phyloP scores from a whole-genome alignment of 2,329 filamentous ascomycete species.

The Curvularia spicifera region DNA sequence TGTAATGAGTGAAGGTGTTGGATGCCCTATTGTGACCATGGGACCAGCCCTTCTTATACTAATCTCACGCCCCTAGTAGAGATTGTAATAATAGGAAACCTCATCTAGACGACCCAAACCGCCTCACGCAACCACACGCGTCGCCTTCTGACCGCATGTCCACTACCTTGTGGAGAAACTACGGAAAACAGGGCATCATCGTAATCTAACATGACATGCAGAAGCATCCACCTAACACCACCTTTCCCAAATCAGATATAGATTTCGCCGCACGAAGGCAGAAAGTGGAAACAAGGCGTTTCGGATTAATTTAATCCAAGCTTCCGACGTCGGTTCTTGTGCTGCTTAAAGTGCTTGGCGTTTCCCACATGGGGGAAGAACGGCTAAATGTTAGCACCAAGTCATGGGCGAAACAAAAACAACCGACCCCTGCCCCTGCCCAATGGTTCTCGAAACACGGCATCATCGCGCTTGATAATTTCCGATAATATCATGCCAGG shows the following conservation, averaged over 20 bases:
- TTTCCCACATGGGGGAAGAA: neutral
- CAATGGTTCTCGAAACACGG: neutral
- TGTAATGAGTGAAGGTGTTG: conserved; percentile 3
- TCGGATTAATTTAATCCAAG: conserved; percentile 27
- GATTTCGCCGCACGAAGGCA: neutral
- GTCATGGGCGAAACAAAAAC: conserved; percentile 16
- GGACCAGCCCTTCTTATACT: conserved; percentile 12
- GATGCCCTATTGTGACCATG: neutral
- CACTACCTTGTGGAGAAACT: conserved; percentile 3
- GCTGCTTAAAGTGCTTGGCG: conserved; percentile 10
- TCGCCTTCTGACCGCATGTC: neutral
- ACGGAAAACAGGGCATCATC: neutral
- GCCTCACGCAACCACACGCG: neutral
- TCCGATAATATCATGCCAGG: neutral
- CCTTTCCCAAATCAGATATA: neutral
- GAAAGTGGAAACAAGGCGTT: conserved; percentile 1
- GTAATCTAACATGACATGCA: conserved; percentile 5
- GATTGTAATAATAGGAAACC: conserved; percentile 2
- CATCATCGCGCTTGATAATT: neutral
- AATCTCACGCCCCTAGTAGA: neutral
- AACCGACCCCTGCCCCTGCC: conserved; percentile 10
- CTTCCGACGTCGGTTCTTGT: conserved; percentile 28
- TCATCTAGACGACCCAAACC: neutral
- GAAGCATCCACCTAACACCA: neutral
- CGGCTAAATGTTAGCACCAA: conserved; percentile 1